Evolutionary conservation across 2,329 filamentous ascomycete genomes (phyloP), one percentile per base, ranked within the genome.

Genomic region (Arthrobotrys iridis): DNA sequence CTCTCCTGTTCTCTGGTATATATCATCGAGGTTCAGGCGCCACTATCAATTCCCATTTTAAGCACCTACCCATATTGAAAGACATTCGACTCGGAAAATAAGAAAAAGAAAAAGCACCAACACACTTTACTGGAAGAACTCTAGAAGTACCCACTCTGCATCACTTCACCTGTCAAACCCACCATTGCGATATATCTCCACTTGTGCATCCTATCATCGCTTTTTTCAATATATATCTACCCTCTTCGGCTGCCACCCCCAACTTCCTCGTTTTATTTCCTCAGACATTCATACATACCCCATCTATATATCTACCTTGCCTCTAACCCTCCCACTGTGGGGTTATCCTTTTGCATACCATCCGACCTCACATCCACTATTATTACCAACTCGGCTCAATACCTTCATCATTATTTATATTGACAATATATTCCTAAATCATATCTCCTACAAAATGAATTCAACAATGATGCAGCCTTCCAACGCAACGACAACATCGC

Each of bases 381-480:
- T 62, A 66, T 33, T 66, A 59, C 40, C 60, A 52, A 46, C 45
- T n/a, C 68, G 60, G 37, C 28, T 13, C 48, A 18, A 50, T 62
- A 60, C 24, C 74, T 60, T 58, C 45, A 70, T 33, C 8, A 45
- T 22, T 13, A 52, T 33, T 35, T n/a, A 67, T 66, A 71, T 68
- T 77, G 60, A 65, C 66, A 70, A 67, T 64, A 74, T 68, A 45
- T 35, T 10, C 59, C 62, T 50, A 45, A 70, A 63, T 63, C 46
- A 74, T 41, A 62, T 62, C n/a, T 68, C 2, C 68, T 66, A 20
- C n/a, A 62, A 71, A 64, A 79, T 79, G 77, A 78, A 76, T 68
- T 78, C 78, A 60, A 77, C 78, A 77, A 76, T 79, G 43, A 77
- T 77, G 37, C 78, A 78, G 57, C 73, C 77, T 72, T 63, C 74